Percentiles rank a stretch among this genome's conserved stretches.
Conservation (phyloP, 129 eudicot genomes). For the Escallonia herrerae region DNA sequence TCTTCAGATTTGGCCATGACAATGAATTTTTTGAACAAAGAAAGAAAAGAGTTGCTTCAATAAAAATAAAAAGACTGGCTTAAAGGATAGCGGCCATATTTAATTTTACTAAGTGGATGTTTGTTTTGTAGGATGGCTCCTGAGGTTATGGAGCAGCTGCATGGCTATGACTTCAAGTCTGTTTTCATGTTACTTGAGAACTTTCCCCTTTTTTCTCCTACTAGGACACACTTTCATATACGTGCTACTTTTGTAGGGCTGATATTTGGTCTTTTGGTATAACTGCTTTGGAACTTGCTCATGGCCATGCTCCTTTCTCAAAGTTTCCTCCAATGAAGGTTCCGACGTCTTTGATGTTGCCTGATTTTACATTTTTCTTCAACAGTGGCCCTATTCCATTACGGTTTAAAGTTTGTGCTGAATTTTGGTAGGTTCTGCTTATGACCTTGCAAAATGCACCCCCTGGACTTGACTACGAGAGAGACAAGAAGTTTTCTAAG, state of each 20-base stretch:
- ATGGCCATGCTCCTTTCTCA: constrained; percentile 99
- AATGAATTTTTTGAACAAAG: too few relatives aligned
- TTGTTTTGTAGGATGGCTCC: constrained; percentile 95
- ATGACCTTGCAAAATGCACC: constrained; percentile 99
- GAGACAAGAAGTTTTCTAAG: constrained; percentile 90
- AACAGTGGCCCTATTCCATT: not conserved
- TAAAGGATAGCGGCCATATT: not conserved
- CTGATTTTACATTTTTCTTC: not conserved
- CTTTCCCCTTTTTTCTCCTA: not conserved
- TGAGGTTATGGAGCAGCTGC: constrained; percentile 96
- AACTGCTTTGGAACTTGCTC: constrained; percentile 97
- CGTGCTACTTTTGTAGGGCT: constrained; percentile 53
- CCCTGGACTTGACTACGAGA: constrained; percentile 92
- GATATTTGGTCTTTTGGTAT: constrained; percentile 99
- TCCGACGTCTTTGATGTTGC: constrained; percentile 6
- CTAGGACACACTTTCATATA: not conserved
- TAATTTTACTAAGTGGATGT: constrained; percentile 1
- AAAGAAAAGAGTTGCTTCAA: not conserved
- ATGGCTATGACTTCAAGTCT: constrained; percentile 90
- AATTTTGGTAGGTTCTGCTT: constrained; percentile 59
- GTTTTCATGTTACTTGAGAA: constrained; percentile 14
- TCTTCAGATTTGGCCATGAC: not conserved
- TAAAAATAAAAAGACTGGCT: not conserved
- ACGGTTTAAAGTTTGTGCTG: constrained; percentile 1
- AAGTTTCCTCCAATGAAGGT: constrained; percentile 99